phyloP scores from a whole-genome alignment of 2,329 filamentous ascomycete genomes.

The Neonectria faginata region DNA sequence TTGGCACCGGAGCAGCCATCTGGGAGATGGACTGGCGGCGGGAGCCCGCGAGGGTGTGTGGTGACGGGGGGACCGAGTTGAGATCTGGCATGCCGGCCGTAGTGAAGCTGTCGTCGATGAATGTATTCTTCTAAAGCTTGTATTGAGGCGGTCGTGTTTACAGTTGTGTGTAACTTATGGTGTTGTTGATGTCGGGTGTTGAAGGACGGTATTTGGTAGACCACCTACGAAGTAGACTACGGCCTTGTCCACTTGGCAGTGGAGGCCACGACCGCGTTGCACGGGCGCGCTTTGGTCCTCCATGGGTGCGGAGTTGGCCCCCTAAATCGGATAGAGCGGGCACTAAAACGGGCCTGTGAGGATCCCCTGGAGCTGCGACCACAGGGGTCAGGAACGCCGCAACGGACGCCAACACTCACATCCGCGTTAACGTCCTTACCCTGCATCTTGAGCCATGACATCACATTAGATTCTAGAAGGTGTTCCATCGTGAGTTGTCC shows the following conservation, averaged over 20 bases:
- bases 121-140: background rate
- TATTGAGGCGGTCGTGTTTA: background rate
- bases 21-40: conserved; percentile 59
- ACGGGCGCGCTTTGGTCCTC: conserved; percentile 24
- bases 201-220: background rate
- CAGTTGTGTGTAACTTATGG: background rate
- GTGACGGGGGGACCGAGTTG: conserved; percentile 66
- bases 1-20: conserved; percentile 54
- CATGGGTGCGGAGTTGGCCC: conserved; percentile 37
- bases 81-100: conserved; percentile 63
- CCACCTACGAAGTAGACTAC: too few relatives aligned
- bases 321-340: conserved; percentile 32
- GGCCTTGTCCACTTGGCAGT: background rate
- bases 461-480: background rate
- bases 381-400: background rate
- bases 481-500: background rate
- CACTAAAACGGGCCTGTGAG: conserved; percentile 37
- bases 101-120: background rate
- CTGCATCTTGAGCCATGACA: conserved; percentile 1
- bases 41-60: conserved; percentile 57
- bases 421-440: background rate
- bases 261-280: conserved; percentile 24
- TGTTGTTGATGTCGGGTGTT: background rate
- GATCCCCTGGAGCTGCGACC: background rate
- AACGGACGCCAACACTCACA: background rate